Evolutionary conservation across 148 eudicot species (phyloP), one percentile per base, ranked within the genome.

Genomic region (Mesembryanthemum crystallinum): DNA sequence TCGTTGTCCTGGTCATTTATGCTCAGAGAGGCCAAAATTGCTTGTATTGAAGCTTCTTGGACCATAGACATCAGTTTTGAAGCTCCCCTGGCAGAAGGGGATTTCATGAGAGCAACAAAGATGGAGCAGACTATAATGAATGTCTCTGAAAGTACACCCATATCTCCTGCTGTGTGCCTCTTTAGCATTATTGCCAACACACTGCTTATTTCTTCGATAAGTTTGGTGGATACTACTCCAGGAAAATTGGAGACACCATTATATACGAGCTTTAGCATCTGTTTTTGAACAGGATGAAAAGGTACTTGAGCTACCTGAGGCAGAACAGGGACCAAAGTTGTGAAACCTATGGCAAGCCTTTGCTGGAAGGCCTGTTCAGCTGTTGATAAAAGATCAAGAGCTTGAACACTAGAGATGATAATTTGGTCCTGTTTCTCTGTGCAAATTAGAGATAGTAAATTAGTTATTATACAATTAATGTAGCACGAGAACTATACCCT

Each of bases 281-380:
- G 89, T 76, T 84, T 76, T 80, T 95, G 99, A 77, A 84, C 86
- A 33, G 99, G 97, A 78, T 90, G 99, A 77, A 84, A 89, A 75
- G 97, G 99, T 80, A 95, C 82, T 78, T 88, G 91, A 83, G 91
- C 89, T 33, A 95, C 89, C 76, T 82, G 81, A 73, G 80, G 87
- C 71, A 95, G 83, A 84, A 87, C 82, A 61, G 94, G 86, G 77
- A 90, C 83, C 82, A 95, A 82, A 64, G 94, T 91, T 75, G 92
- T 68, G 85, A 92, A 95, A 54, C 97, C 99, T 76, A 91, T 83
- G 8, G 92, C 92, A 76, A 91, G 96, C 85, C 96, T 87, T 71
- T 85, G 96, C 75, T 83, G 83, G 78, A 95, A 95, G 23, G 81
- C 68, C 39, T 88, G 82, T 62, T 86, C 88, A 49, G 89, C 88